Base-by-base conservation (phyloP, 192 early-diverging fungal genomes). In the Coemansia erecta region DNA sequence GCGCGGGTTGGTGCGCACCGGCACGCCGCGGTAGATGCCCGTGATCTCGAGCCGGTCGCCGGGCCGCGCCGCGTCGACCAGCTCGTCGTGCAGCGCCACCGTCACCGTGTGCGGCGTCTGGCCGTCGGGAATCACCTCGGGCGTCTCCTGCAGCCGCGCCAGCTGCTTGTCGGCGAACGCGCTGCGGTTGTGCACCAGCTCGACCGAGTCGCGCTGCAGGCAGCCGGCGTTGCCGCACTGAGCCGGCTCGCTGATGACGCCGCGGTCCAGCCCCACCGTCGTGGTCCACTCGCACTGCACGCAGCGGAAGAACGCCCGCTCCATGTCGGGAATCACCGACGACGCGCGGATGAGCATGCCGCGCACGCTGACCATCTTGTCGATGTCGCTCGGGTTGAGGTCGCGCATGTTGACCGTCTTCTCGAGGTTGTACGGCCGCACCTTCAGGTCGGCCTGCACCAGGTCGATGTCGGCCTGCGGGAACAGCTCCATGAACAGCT, bases 51-150 rank as follows among this genome's bases (percentile, higher is more conserved):
- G 63, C 9, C 94, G 78, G 57, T 98, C 96, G 82, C 96, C 96
- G 12, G 96, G 89, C 65, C 95, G 94, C 45, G 81, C 81, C 22
- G 90, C 84, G 70, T 98, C 96, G 0, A 97, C 96, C 44, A 98
- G 72, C 61, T 98, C 94, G 61, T 98, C 94, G 68, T 95, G 93
- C 63, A 92, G 69, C 53, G 86, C 90, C 64, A 98, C 58, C 0
- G 94, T 88, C 8, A 98, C 92, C 12, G 92, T 93, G 68, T 98
- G 92, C n/a, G 96, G 96, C 10, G 96, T 98, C 72, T 98, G 94
- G 31, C 96, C 96, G 58, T 97, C 96, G 22, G 96, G 96, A 41
- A 96, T 93, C 22, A 62, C 77, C 81, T 88, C 90, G 56, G 94
- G 96, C 39, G 94, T 98, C 77, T 98, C 96, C 66, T 98, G 96